Evolutionary conservation across 2,329 filamentous ascomycete genomes (phyloP), one percentile per base, ranked within the genome.

Genomic region (Scytalidium lignicola): DNA sequence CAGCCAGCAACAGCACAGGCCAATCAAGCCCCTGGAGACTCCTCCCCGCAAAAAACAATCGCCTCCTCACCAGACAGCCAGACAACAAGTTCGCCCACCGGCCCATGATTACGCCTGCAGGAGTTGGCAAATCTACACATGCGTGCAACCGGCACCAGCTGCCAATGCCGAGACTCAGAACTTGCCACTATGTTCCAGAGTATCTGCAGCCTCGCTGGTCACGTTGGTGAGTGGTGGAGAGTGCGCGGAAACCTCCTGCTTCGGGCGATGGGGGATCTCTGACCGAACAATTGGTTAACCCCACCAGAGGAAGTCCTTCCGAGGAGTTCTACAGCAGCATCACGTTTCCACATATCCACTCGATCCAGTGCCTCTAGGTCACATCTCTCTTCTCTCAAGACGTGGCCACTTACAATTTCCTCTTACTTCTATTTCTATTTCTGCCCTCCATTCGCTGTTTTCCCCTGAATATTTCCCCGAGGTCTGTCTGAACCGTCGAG

Each of bases 261-360:
- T 56, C 54, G 54, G 50, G 22, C n/a, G 21, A 21, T 54, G 51
- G 52, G 47, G 40, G 19, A 52, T 47, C 49, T 49, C 28, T 13
- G 23, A 29, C 55, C 52, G 55, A 57, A 56, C n/a, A 48, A 48
- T 13, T 5, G 10, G 10, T n/a, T 37, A 46, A 54, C 54, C 55
- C 55, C 53, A 52, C 55, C 32, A 37, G 6, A 37, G 15, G n/a
- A 37, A 13, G 32, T 37, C 32, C 7, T 37, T 17, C 12, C 12
- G n/a, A 37, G 32, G 32, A 37, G 6, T 37, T n/a, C 32, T 17
- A 15, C 32, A 37, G 32, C 5, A n/a, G 32, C n/a, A 37, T 37
- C 32, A 37, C 23, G 23, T 26, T 26, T 5, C 23, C 10, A 26
- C 23, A 10, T 10, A 26, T 5, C n/a, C n/a, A n/a, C n/a, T n/a